A percentile compares a stretch with the other conserved stretches of the same genome.
Conservation (phyloP, 2,329 filamentous ascomycete genomes). For the Penicillium sp. region DNA sequence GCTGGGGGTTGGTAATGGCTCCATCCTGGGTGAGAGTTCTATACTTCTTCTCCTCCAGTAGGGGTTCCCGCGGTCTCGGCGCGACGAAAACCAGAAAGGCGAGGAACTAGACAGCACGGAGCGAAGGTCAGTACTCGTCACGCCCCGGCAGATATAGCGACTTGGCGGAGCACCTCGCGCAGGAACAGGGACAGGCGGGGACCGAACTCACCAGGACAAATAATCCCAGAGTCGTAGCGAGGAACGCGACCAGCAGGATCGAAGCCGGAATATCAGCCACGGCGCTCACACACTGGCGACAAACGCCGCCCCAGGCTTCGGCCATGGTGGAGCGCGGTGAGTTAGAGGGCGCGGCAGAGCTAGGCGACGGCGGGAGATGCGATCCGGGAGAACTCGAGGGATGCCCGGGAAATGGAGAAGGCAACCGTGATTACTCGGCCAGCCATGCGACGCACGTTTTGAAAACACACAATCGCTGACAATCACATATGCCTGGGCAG, state of each 20-base stretch:
- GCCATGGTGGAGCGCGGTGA: too few species aligned
- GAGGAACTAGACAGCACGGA: constrained; percentile 55
- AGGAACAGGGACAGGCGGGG: constrained; percentile 1
- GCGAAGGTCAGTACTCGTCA: too few species aligned
- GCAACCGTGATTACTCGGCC: constrained; percentile 12
- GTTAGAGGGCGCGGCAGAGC: constrained; percentile 7
- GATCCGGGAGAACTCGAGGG: constrained; percentile 11
- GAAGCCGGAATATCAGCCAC: constrained; percentile 29
- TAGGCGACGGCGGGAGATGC: constrained; percentile 6
- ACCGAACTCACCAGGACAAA: constrained; percentile 34
- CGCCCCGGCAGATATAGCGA: neutral
- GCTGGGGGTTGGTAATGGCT: constrained; percentile 51
- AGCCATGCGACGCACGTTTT: constrained; percentile 10
- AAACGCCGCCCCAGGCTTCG: constrained; percentile 28
- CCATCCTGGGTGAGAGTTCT: constrained; percentile 69
- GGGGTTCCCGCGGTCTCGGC: constrained; percentile 71
- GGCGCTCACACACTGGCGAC: constrained; percentile 34
- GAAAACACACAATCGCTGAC: neutral
- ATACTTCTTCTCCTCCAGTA: constrained; percentile 80
- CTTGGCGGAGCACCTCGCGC: neutral
- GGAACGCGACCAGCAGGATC: constrained; percentile 29
- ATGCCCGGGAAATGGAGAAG: constrained; percentile 13
- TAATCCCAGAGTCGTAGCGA: constrained; percentile 32
- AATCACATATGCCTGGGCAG: neutral
- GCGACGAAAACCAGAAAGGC: constrained; percentile 70